Base-by-base conservation (phyloP, 306 rosid species). In the Amphicarpaea edgeworthii region DNA sequence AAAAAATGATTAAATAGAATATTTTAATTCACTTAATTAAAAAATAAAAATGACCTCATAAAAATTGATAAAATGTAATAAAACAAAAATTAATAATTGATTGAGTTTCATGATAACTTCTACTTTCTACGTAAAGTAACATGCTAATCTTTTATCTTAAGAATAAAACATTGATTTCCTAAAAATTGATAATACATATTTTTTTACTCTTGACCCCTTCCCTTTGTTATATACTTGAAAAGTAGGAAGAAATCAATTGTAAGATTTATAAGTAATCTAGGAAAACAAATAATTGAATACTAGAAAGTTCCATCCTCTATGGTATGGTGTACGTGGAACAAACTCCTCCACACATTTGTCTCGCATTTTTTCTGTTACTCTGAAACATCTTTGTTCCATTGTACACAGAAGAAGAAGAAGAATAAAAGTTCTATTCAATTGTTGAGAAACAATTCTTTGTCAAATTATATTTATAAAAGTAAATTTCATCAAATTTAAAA, bases 281-380 rank as follows among this genome's bases (percentile, higher is more conserved):
- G n/a, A n/a, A n/a, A n/a, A n/a, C n/a, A n/a, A n/a, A n/a, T n/a
- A n/a, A n/a, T n/a, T n/a, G n/a, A n/a, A 62, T 62, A 7, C 67
- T 30, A 61, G 45, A 61, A 61, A 61, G 42, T 60, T 1, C 66
- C 20, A 60, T 14, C 2, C 6, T 23, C 5, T 20, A 46, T 24
- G 11, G 3, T 3, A 57, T 0, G 26, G 46, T 9, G 23, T 61
- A 61, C 46, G 68, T 62, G 68, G 68, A 9, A 26, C 47, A 62
- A 62, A 8, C 68, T 34, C 68, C 24, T 15, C 68, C 47, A 62
- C 68, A 37, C 14, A 8, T 30, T 59, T 59, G 10, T 61, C 6
- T n/a, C n/a, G n/a, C n/a, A n/a, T n/a, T n/a, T n/a, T n/a, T n/a
- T n/a, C n/a, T n/a, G n/a, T n/a, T n/a, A 32, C n/a, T n/a, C n/a